Conservation (phyloP, 768 basidiomycete genomes). For the Pulveroboletus sp. region DNA sequence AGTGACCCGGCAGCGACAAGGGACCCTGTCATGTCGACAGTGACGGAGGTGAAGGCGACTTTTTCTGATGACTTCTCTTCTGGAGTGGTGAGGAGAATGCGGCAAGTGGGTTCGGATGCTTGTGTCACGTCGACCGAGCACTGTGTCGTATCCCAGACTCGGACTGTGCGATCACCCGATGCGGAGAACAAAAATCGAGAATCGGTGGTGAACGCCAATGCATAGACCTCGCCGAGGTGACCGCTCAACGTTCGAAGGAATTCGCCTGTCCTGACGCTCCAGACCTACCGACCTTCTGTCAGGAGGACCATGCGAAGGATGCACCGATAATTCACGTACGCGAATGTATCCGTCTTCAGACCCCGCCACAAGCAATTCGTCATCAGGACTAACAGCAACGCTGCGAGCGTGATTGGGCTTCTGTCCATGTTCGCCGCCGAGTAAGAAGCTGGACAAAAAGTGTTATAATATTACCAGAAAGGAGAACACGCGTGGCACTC, state of each 20-base stretch:
- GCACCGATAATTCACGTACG: slow-evolving; percentile 14
- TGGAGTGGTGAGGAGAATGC: slow-evolving; percentile 16
- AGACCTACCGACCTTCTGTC: slow-evolving; percentile 18
- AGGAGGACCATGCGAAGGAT: background rate
- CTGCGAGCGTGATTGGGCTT: slow-evolving; percentile 30
- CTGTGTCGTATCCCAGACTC: slow-evolving; percentile 32
- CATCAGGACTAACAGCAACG: slow-evolving; percentile 30
- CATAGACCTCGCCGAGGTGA: slow-evolving; percentile 34
- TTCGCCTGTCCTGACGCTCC: slow-evolving; percentile 22
- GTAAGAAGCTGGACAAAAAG: slow-evolving; percentile 19
- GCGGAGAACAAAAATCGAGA: slow-evolving; percentile 33
- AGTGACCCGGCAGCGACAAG: slow-evolving; percentile 49
- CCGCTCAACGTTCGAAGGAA: slow-evolving; percentile 29
- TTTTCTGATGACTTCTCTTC: slow-evolving; percentile 19
- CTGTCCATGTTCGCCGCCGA: slow-evolving; percentile 21
- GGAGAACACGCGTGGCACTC: slow-evolving; percentile 1
- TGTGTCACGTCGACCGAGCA: slow-evolving; percentile 18
- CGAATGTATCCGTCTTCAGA: slow-evolving; percentile 33
- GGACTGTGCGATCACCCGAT: slow-evolving; percentile 34
- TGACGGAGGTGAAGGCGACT: slow-evolving; percentile 28
- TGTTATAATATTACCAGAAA: background rate
- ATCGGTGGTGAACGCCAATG: slow-evolving; percentile 32
- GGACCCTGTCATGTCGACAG: slow-evolving; percentile 31
- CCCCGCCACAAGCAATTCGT: slow-evolving; percentile 29
- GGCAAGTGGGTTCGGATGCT: slow-evolving; percentile 15